Evolutionary conservation across 1,139 yeast genomes (phyloP), one percentile per base, ranked within the genome.

Genomic region (Pneumocystis carinii): DNA sequence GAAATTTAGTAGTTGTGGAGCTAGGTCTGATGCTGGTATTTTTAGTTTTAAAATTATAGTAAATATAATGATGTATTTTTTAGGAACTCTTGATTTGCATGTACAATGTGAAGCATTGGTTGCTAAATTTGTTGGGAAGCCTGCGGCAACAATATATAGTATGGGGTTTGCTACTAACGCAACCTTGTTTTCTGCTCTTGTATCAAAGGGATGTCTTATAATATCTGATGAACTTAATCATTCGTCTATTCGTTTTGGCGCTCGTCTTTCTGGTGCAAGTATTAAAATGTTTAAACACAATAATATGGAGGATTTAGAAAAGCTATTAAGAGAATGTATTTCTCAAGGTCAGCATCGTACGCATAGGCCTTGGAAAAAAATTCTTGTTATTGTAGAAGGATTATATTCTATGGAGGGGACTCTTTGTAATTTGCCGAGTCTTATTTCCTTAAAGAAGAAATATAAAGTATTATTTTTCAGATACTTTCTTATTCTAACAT

Each of bases 141-240:
- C 90, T 68, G 95, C 88, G 69, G 83, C 96, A 3, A 77, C 90
- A 70, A 76, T 92, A 59, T 88, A 88, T 68, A 85, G 95, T 62
- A 94, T 90, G 86, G 99, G 99, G 64, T 92, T 90, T 73, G 95
- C 96, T 69, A 92, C 98, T 14, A 92, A 92, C 73, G 96, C 96
- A n/a, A 85, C 86, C 70, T 78, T 92, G 64, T 92, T 94, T 72
- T 80, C 90, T 37, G 83, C 95, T 2, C 77, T 92, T 66, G 87
- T 89, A 60, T 96, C 90, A 74, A 81, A 88, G 67, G 86, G 88
- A 72, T 90, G 96, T 71, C 80, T 94, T 68, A 92, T 94, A 64
- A 87, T 94, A 64, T 86, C 95, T 35, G 99, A 92, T 76, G 94
- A 90, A 72, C 81, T 94, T 70, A 92, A 92, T 74, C 99, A 92